Conservation (phyloP, 306 rosid species). For the Potentilla sterilis region DNA sequence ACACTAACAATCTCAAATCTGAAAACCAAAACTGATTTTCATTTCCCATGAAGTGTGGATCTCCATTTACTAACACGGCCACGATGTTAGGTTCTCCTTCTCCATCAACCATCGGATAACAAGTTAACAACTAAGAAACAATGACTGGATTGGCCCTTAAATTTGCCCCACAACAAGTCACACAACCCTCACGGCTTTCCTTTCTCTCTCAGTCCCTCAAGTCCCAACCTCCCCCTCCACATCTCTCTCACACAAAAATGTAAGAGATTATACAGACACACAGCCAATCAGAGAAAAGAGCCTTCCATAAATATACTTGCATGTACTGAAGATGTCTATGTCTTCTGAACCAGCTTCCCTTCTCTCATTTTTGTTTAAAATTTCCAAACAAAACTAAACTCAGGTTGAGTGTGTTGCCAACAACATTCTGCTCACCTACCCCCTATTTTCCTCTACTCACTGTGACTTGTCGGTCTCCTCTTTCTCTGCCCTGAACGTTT, state of each 20-base stretch:
- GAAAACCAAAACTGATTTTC: background rate
- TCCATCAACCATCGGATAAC: background rate
- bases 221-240: background rate
- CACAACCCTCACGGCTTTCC: background rate
- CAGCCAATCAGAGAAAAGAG: background rate
- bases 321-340: background rate
- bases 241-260: background rate
- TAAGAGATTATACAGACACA: background rate
- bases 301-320: background rate
- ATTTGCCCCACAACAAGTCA: background rate
- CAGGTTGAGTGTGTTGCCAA: conserved; percentile 37
- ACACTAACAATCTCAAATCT: background rate
- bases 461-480: conserved; percentile 12
- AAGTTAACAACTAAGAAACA: background rate
- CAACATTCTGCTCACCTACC: conserved; percentile 61
- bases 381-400: background rate
- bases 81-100: background rate
- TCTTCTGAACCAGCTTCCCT: background rate
- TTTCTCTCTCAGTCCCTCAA: background rate
- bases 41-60: background rate
- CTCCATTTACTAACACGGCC: background rate
- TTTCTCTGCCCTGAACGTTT: background rate
- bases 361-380: background rate
- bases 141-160: background rate
- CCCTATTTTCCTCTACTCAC: background rate